Conservation (phyloP, 2,329 filamentous ascomycete species). For the Sclerotinia minor region DNA sequence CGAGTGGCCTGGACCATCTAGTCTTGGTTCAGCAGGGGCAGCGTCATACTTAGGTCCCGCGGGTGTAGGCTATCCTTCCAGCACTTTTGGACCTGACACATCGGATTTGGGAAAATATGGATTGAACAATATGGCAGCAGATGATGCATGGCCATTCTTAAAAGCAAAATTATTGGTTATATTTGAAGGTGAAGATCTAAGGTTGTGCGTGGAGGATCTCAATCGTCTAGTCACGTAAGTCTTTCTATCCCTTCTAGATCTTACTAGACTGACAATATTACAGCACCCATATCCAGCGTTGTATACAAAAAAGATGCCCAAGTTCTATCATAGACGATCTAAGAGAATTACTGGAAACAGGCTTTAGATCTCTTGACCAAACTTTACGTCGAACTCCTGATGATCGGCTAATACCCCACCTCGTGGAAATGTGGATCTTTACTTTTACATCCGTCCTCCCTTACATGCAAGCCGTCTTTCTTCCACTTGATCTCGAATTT, state of each 20-base stretch:
- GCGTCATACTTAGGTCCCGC: constrained; percentile 42
- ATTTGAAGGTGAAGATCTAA: constrained; percentile 78
- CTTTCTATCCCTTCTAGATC: neutral
- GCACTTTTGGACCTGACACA: constrained; percentile 52
- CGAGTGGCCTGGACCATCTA: constrained; percentile 55
- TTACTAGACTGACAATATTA: neutral
- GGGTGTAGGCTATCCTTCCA: constrained; percentile 35
- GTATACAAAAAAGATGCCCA: constrained; percentile 71
- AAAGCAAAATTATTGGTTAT: constrained; percentile 74
- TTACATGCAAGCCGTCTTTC: constrained; percentile 92
- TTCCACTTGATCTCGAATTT: constrained; percentile 92
- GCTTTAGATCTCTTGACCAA: constrained; percentile 83
- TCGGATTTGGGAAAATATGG: constrained; percentile 61
- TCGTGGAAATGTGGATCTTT: constrained; percentile 93
- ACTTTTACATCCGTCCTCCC: constrained; percentile 89
- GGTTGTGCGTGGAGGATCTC: constrained; percentile 80
- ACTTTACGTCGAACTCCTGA: constrained; percentile 77
- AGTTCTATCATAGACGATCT: constrained; percentile 74
- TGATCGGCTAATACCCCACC: constrained; percentile 81
- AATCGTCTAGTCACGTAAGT: constrained; percentile 69
- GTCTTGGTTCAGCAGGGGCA: constrained; percentile 49
- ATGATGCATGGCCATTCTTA: constrained; percentile 81
- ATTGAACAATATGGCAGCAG: constrained; percentile 67
- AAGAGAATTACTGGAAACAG: constrained; percentile 72
- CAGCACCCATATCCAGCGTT: constrained; percentile 71